Conservation (phyloP, 2,329 filamentous ascomycete genomes). For the Colletotrichum sp. region DNA sequence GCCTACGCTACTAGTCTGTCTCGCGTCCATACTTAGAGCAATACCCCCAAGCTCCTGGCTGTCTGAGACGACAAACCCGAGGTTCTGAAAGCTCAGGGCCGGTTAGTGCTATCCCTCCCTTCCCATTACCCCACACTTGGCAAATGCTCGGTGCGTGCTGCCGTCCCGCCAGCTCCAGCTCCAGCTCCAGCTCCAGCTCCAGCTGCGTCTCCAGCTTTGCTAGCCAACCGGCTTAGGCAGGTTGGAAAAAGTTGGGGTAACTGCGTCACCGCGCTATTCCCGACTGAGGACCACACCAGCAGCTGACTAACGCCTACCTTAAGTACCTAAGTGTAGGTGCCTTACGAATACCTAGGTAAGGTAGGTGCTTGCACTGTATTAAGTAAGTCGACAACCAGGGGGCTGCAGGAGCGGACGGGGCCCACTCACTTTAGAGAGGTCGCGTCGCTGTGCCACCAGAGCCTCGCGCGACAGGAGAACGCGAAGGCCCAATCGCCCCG, state of each 20-base stretch:
- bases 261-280: background rate
- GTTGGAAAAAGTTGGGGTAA: background rate
- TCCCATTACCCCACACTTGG: constrained; percentile 17
- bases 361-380: background rate
- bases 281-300: background rate
- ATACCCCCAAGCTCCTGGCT: background rate
- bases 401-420: background rate
- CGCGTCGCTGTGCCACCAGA: constrained; percentile 19
- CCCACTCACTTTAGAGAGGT: constrained; percentile 20
- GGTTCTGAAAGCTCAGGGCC: background rate
- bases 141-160: background rate
- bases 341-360: no score
- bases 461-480: constrained; percentile 18
- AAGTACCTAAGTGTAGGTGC: no score
- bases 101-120: background rate
- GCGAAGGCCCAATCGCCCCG: constrained; percentile 2
- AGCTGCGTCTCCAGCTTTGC: background rate
- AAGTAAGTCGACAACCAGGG: background rate
- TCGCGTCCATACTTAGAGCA: background rate
- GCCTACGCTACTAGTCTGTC: background rate
- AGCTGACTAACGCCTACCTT: background rate
- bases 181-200: background rate
- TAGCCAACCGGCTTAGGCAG: background rate
- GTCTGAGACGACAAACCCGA: constrained; percentile 3
- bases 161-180: background rate